Evolutionary conservation across 805 yeast species (phyloP), one percentile per base, ranked within the genome.

Genomic region (Groenewaldozyma tartarivorans): DNA sequence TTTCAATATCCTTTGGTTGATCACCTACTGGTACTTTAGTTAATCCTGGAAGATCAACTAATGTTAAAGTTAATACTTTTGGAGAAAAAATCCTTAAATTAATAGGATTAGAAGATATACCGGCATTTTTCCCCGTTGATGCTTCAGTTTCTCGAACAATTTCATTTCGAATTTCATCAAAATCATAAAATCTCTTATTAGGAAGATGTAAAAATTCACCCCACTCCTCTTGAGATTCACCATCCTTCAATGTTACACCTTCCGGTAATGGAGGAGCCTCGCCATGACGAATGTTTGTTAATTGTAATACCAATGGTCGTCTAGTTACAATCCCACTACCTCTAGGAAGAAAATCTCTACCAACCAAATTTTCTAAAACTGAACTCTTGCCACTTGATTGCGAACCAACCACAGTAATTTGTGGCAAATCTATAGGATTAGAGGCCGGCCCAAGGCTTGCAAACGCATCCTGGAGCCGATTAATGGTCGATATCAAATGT

Each of bases 11-110:
- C 57, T 82, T 83, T 43, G 98, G 98, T 64, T 92, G 98, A 63
- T 92, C 98, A 41, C 98, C 98, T 36, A 92, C 96, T 5, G 98
- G 98, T 30, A 92, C 97, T 60, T 92, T 92, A 20, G 98, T 92
- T 55, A 92, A 75, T 48, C 98, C 98, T 4, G 98, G 98, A 55
- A 92, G 72, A 66, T 92, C 98, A 29, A 92, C 97, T 54, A 92
- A 74, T 7, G 98, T 92, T 62, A 90, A 74, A 20, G 96, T 92
- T 50, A 90, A 71, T 36, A 90, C 98, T 54, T 87, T 88, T 20
- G 97, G 97, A 18, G 96, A 87, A 63, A 79, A 88, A 46, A 92
- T 83, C 61, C 95, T 79, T 57, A 92, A 71, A 63, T 92, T 90
- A 58, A 92, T 92, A 35, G 98, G 98, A 16, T 77, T 79, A 5